These are phyloP conservation scores for Penicillium sclerotigenum DNA, from an alignment of 2,329 filamentous ascomycete genomes.

Conservation along the genomic window DNA sequence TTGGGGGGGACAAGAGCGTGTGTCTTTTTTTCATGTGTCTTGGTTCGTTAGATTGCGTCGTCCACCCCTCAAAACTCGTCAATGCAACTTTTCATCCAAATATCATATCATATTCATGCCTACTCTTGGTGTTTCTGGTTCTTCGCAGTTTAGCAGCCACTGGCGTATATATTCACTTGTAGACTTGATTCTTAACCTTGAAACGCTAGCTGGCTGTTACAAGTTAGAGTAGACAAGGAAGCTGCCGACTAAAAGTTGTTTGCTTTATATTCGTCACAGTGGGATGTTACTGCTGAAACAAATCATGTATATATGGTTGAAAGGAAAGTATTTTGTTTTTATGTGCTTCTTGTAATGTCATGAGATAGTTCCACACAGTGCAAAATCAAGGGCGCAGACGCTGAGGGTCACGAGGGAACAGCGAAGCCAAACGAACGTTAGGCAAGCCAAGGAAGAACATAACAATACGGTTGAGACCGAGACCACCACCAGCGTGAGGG, in stretches of 20 bases:
- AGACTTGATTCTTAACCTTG: not conserved
- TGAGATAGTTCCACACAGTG: not conserved
- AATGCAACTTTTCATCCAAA: slow-evolving; percentile 12
- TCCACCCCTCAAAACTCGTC: slow-evolving; percentile 13
- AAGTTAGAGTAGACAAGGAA: not conserved
- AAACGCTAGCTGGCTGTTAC: not conserved
- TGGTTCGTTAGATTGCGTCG: slow-evolving; percentile 13
- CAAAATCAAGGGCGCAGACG: slow-evolving; percentile 46
- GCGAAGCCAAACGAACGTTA: slow-evolving; percentile 59
- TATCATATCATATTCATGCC: slow-evolving; percentile 8
- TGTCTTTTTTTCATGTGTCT: slow-evolving; percentile 11
- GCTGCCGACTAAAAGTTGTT: not conserved
- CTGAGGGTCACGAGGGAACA: slow-evolving; percentile 64
- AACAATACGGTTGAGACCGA: slow-evolving; percentile 65
- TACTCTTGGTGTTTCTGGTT: not conserved
- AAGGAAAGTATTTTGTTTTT: slow-evolving; percentile 4
- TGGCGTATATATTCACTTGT: not conserved
- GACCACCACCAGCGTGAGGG: slow-evolving; percentile 63
- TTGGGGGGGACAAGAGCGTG: slow-evolving; percentile 13
- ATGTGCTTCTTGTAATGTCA: not conserved
- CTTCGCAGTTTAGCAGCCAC: not conserved
- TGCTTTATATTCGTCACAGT: not conserved
- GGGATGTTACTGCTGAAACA: not conserved
- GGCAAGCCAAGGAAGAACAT: slow-evolving; percentile 65
- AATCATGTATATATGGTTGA: not conserved